Evolutionary conservation across 2,329 filamentous ascomycete species (phyloP).

Genomic region (Septoria petroselini): DNA sequence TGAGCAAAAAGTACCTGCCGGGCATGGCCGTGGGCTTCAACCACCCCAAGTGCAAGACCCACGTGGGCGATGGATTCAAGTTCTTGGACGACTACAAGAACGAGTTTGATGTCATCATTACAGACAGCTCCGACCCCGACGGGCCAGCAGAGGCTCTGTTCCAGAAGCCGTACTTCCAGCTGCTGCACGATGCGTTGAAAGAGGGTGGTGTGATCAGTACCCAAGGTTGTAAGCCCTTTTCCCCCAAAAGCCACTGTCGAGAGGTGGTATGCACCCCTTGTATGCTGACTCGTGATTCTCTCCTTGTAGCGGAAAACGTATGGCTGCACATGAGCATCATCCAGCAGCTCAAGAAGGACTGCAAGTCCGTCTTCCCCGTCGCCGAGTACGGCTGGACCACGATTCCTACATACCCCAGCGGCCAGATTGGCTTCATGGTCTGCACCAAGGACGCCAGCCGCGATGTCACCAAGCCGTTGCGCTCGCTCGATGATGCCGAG

Average conservation of each 20-base stretch:
- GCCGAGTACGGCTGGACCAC: constrained; percentile 99
- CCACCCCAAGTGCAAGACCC: constrained; percentile 87
- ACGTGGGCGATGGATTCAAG: constrained; percentile 97
- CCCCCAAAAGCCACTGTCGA: constrained; percentile 44
- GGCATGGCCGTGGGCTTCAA: constrained; percentile 87
- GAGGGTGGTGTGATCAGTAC: constrained; percentile 98
- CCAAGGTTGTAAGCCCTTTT: constrained; percentile 94
- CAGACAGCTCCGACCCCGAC: constrained; percentile 95
- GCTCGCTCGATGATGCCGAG: constrained; percentile 78
- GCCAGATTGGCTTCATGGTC: constrained; percentile 99
- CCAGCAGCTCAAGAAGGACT: constrained; percentile 90
- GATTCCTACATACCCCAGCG: constrained; percentile 97
- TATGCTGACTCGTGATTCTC: constrained; percentile 25
- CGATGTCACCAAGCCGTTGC: constrained; percentile 80
- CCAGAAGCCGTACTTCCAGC: constrained; percentile 98
- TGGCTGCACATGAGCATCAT: constrained; percentile 97
- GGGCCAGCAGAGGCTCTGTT: constrained; percentile 94
- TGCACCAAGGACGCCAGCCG: constrained; percentile 89
- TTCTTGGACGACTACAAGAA: constrained; percentile 96
- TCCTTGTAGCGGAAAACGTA: constrained; percentile 85
- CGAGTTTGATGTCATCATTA: constrained; percentile 98
- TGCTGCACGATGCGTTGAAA: constrained; percentile 82
- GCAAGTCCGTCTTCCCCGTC: constrained; percentile 93
- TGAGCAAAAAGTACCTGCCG: constrained; percentile 97
- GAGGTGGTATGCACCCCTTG: constrained; percentile 6